phyloP scores from a whole-genome alignment of 2,329 filamentous ascomycete genomes.

The Achaetomium macrosporum region DNA sequence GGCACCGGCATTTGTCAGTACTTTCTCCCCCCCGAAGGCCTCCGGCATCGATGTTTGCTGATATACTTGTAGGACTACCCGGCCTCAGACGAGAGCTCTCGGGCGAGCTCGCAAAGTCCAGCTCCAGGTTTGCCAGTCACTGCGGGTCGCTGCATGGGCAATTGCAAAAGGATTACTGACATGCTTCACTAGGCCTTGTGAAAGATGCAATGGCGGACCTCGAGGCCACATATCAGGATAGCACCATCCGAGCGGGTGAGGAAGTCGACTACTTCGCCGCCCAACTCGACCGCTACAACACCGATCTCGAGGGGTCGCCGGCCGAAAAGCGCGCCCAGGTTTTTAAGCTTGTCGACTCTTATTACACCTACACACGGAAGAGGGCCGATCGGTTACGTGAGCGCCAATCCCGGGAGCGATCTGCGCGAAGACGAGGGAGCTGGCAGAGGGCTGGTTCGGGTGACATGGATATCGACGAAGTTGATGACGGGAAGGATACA shows the following conservation, averaged over 20 bases:
- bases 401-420: conserved; percentile 34
- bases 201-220: conserved; percentile 28
- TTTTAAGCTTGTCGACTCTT: conserved; percentile 62
- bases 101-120: conserved; percentile 14
- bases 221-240: conserved; percentile 29
- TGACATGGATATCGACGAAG: conserved; percentile 53
- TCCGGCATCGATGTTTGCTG: conserved; percentile 5
- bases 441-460: conserved; percentile 39
- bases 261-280: conserved; percentile 87
- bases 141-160: background rate
- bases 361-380: conserved; percentile 51
- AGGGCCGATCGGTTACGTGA: conserved; percentile 40
- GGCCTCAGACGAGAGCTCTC: conserved; percentile 18
- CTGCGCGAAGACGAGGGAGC: conserved; percentile 23
- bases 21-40: background rate
- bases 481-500: conserved; percentile 28
- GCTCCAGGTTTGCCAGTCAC: conserved; percentile 15
- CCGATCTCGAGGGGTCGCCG: conserved; percentile 42
- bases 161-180: background rate
- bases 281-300: conserved; percentile 67
- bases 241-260: conserved; percentile 57
- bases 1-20: conserved; percentile 24
- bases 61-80: conserved; percentile 17
- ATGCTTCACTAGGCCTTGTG: background rate
- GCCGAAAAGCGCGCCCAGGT: conserved; percentile 58